Evolutionary conservation across 441 rosid genomes (phyloP).

Genomic region (Arabidopsis hybrid): DNA sequence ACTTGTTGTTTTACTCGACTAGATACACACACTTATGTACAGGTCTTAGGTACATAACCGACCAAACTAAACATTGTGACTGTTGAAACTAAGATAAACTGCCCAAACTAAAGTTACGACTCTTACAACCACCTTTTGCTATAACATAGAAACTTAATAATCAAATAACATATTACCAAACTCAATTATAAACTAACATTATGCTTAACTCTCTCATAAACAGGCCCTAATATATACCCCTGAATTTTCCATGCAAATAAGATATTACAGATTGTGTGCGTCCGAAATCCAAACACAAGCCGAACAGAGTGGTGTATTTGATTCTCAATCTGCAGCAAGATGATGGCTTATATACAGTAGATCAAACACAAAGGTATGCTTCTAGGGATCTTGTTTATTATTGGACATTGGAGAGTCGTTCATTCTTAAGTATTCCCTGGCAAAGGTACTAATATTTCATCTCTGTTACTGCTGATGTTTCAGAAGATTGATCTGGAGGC

Average conservation of each 20-base stretch:
- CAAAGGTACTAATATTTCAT: constrained; percentile 21
- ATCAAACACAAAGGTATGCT: constrained; percentile 67
- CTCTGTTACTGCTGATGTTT: constrained; percentile 37
- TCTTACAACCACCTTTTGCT: no score
- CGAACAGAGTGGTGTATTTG: constrained; percentile 52
- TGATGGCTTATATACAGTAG: constrained; percentile 62
- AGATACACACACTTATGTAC: no score
- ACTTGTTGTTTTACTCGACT: no score
- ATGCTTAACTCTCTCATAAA: constrained; percentile 25
- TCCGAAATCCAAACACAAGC: constrained; percentile 44
- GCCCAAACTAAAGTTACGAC: no score
- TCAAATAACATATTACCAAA: no score
- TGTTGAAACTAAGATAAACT: no score
- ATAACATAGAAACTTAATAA: no score
- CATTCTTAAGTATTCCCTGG: constrained; percentile 12
- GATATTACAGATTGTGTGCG: constrained; percentile 57
- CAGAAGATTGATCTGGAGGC: constrained; percentile 65
- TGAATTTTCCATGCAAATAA: background rate
- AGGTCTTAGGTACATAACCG: no score
- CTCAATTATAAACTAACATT: constrained; percentile 3
- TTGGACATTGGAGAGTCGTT: constrained; percentile 23
- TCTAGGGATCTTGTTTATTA: constrained; percentile 21
- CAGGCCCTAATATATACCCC: constrained; percentile 10
- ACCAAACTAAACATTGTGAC: no score
- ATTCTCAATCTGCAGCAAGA: constrained; percentile 76